Evolutionary conservation across 306 rosid species (phyloP).

Genomic region (Corylus americana): DNA sequence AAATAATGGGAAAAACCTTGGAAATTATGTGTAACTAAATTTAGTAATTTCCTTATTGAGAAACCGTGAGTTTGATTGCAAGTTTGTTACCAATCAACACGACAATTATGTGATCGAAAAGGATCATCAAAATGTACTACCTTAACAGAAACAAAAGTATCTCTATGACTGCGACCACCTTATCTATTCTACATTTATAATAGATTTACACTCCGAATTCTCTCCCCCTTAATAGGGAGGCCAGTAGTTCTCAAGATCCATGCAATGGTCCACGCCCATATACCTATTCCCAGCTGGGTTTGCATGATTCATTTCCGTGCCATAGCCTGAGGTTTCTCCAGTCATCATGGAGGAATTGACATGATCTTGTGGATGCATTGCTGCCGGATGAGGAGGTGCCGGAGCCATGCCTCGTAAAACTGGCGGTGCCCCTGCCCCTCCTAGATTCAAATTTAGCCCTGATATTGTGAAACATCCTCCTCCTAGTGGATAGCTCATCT

Average conservation of each 20-base stretch:
- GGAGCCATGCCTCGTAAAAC: conserved; percentile 37
- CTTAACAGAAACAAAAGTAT: conserved; percentile 15
- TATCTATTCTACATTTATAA: background rate
- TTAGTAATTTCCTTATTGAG: background rate
- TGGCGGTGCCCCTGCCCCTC: conserved; percentile 43
- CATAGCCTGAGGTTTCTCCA: conserved; percentile 49
- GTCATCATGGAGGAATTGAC: conserved; percentile 43
- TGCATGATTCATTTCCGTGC: conserved; percentile 47
- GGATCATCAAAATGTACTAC: conserved; percentile 13
- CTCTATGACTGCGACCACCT: conserved; percentile 16
- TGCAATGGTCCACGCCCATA: conserved; percentile 68
- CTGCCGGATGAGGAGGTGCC: background rate
- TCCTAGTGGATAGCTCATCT: conserved; percentile 45
- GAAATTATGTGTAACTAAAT: background rate
- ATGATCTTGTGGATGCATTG: conserved; percentile 41
- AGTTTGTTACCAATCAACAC: background rate
- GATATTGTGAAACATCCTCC: conserved; percentile 64
- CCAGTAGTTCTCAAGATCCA: conserved; percentile 86
- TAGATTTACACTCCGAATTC: background rate
- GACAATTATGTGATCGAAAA: background rate
- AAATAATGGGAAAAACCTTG: too few relatives aligned
- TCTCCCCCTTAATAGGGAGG: conserved; percentile 44
- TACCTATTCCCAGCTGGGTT: conserved; percentile 46
- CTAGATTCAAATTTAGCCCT: conserved; percentile 67
- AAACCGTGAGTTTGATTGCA: background rate